A percentile compares a stretch with the other conserved stretches of the same genome.
phyloP scores from a whole-genome alignment of 441 rosid species.

The Macaranga tanarius region DNA sequence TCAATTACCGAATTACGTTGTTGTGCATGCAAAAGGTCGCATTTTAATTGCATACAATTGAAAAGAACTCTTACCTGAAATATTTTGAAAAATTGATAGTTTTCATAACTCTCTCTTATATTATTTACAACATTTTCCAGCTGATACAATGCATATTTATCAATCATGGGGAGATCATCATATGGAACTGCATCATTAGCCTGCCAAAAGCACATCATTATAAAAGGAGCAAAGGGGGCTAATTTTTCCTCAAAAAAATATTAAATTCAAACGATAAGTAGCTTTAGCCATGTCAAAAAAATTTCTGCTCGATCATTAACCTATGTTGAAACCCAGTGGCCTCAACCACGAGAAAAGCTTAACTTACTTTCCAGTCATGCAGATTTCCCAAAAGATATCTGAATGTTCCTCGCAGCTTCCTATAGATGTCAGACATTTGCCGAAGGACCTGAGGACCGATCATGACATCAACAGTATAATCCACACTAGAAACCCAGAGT shows the following conservation, averaged over 20 bases:
- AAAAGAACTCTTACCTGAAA: constrained; percentile 64
- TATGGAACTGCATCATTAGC: constrained; percentile 68
- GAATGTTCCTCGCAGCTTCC: constrained; percentile 93
- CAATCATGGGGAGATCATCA: constrained; percentile 83
- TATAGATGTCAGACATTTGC: constrained; percentile 92
- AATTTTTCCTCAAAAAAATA: background rate
- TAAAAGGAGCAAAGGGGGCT: background rate
- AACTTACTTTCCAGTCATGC: constrained; percentile 92
- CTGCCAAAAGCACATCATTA: constrained; percentile 43
- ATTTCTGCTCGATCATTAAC: background rate
- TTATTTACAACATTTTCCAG: constrained; percentile 75
- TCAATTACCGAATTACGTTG: background rate
- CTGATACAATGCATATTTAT: constrained; percentile 86
- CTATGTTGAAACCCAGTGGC: constrained; percentile 9
- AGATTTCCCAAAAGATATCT: constrained; percentile 93
- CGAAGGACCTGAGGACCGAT: constrained; percentile 87
- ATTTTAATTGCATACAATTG: background rate
- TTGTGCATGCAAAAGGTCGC: background rate
- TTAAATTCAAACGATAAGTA: background rate
- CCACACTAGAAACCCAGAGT: constrained; percentile 99
- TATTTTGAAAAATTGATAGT: constrained; percentile 86
- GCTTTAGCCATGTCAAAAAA: constrained; percentile 1
- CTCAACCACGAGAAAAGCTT: background rate
- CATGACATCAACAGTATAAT: constrained; percentile 86
- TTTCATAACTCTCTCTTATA: constrained; percentile 74